A percentile compares a stretch with the other conserved stretches of the same genome.
Conservation (phyloP, 129 eudicot species). For the Flaveria linearis region DNA sequence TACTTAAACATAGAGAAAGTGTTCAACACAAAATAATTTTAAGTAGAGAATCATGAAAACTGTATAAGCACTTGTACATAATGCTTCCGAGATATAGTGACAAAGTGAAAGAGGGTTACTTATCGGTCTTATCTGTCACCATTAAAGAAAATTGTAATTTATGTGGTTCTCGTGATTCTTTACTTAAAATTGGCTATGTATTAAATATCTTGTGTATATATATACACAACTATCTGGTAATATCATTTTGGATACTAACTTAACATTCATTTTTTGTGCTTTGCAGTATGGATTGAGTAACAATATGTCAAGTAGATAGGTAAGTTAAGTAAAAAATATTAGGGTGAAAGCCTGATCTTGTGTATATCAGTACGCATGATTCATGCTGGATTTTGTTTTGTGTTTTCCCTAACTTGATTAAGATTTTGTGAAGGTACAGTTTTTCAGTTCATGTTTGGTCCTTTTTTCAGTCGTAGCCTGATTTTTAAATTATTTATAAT, state of each 20-base stretch:
- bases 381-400: neutral
- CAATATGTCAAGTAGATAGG: constrained; percentile 29
- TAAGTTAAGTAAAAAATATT: constrained; percentile 15
- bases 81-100: neutral
- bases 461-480: neutral
- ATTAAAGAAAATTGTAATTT: neutral
- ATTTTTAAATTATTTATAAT: neutral
- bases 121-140: too few species aligned
- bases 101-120: too few species aligned
- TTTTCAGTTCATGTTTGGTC: constrained; percentile 4
- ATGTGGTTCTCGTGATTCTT: neutral
- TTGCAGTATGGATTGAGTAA: constrained; percentile 63
- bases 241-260: neutral
- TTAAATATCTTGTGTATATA: neutral
- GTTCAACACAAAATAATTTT: neutral
- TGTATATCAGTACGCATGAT: constrained; percentile 9
- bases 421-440: constrained; percentile 11
- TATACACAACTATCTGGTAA: too few species aligned
- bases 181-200: neutral
- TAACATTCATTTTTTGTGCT: neutral
- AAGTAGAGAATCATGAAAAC: neutral
- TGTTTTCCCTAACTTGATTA: neutral
- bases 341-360: neutral
- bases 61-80: neutral
- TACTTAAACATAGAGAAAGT: neutral